phyloP scores from a whole-genome alignment of 225 moss, liverwort and hornwort genomes.

The Anthoceros angustus region DNA sequence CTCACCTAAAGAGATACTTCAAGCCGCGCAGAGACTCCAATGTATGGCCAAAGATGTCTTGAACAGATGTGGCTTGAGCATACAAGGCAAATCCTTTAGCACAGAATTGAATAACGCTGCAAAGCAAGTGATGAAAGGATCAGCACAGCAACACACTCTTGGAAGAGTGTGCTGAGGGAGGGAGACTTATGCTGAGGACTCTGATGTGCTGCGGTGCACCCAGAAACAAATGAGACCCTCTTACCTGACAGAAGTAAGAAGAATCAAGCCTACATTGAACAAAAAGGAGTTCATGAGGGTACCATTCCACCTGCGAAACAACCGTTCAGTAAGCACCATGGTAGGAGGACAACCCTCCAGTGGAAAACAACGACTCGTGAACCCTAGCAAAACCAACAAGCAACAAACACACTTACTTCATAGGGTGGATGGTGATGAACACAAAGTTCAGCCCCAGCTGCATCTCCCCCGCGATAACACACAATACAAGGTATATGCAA shows the following conservation, averaged over 20 bases:
- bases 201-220: no score
- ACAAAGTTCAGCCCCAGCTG: conserved; percentile 87
- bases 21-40: conserved; percentile 74
- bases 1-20: conserved; percentile 73
- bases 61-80: conserved; percentile 79
- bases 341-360: neutral
- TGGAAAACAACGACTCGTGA: no score
- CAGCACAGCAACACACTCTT: neutral
- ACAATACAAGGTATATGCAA: conserved; percentile 72
- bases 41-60: conserved; percentile 93
- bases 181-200: no score
- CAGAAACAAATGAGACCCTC: neutral
- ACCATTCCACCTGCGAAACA: conserved; percentile 47
- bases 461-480: conserved; percentile 88
- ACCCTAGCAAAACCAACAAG: neutral
- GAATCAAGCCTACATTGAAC: conserved; percentile 88
- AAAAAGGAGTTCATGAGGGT: conserved; percentile 96
- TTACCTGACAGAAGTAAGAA: conserved; percentile 86
- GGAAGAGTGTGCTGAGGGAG: no score
- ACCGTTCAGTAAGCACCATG: neutral
- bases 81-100: conserved; percentile 86
- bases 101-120: conserved; percentile 87
- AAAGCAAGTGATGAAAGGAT: conserved; percentile 4
- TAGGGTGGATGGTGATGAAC: conserved; percentile 70
- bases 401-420: conserved; percentile 49